These are phyloP conservation scores for Globisporangium megalacanthum DNA, from an alignment of 352 stramenopile genomes.

Conservation along the genomic window DNA sequence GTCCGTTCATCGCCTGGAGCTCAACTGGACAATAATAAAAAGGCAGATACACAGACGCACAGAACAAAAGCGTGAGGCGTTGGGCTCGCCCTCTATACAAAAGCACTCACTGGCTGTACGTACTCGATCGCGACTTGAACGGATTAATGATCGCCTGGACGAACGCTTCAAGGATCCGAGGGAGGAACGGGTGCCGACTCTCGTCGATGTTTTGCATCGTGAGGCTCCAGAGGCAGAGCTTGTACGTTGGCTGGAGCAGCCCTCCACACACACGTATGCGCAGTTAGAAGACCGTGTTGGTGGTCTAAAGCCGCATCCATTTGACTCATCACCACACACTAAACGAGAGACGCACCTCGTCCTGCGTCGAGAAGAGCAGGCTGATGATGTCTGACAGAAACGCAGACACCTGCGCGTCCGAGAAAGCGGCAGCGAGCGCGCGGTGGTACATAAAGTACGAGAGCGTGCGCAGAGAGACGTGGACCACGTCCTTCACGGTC, in stretches of 20 bases:
- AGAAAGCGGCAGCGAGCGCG: constrained; percentile 30
- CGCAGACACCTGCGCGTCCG: constrained; percentile 27
- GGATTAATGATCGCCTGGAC: constrained; percentile 68
- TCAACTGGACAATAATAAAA: constrained; percentile 16
- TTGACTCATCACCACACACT: no score
- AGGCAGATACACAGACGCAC: no score
- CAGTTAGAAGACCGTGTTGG: no score
- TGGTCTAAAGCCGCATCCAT: not conserved
- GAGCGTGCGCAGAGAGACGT: constrained; percentile 45
- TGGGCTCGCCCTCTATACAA: no score
- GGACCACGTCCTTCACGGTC: constrained; percentile 28
- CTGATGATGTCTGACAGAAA: constrained; percentile 48
- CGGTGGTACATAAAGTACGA: constrained; percentile 67
- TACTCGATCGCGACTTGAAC: constrained; percentile 64
- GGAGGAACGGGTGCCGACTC: constrained; percentile 37
- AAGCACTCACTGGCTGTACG: constrained; percentile 7
- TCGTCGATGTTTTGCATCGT: constrained; percentile 52
- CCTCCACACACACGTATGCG: no score
- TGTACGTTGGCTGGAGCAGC: constrained; percentile 39
- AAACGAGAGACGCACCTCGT: constrained; percentile 23
- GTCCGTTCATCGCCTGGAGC: constrained; percentile 53
- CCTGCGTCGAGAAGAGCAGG: constrained; percentile 43
- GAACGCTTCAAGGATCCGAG: constrained; percentile 49
- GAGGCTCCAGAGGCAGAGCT: constrained; percentile 63
- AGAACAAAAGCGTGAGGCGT: not conserved